Conservation (phyloP, 2,329 filamentous ascomycete genomes). For the Colletotrichum cuscutae region DNA sequence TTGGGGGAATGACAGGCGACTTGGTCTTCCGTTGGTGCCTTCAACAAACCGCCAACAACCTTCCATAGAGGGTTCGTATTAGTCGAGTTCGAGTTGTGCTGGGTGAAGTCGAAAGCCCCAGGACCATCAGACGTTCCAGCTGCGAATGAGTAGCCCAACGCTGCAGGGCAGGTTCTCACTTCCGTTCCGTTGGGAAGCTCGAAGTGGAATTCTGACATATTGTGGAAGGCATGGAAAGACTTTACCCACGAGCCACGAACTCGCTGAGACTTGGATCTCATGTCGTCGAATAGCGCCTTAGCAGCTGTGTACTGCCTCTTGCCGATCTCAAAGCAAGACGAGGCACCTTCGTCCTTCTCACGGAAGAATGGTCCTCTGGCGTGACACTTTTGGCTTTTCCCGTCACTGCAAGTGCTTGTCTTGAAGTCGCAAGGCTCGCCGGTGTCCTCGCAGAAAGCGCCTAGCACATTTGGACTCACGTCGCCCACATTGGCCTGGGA, state of each 20-base stretch:
- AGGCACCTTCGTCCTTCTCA: conserved; percentile 74
- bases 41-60: conserved; percentile 76
- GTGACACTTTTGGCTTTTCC: conserved; percentile 74
- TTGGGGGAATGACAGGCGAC: conserved; percentile 82
- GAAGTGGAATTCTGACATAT: conserved; percentile 81
- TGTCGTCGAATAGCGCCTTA: conserved; percentile 50
- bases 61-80: conserved; percentile 81
- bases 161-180: conserved; percentile 83
- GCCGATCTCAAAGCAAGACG: conserved; percentile 83
- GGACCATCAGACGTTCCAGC: conserved; percentile 91
- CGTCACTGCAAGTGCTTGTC: conserved; percentile 81
- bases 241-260: conserved; percentile 74
- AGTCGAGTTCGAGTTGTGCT: conserved; percentile 78
- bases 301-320: conserved; percentile 73
- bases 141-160: conserved; percentile 89
- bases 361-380: conserved; percentile 75
- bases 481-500: conserved; percentile 93
- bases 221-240: conserved; percentile 83
- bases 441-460: conserved; percentile 88
- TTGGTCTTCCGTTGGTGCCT: conserved; percentile 75
- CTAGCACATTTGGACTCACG: conserved; percentile 84
- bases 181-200: conserved; percentile 75
- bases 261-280: conserved; percentile 50
- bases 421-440: conserved; percentile 75
- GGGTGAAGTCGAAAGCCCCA: conserved; percentile 89